These are phyloP conservation scores for Straminergon stramineum DNA, from an alignment of 225 moss, liverwort and hornwort genomes.

Conservation along the genomic window DNA sequence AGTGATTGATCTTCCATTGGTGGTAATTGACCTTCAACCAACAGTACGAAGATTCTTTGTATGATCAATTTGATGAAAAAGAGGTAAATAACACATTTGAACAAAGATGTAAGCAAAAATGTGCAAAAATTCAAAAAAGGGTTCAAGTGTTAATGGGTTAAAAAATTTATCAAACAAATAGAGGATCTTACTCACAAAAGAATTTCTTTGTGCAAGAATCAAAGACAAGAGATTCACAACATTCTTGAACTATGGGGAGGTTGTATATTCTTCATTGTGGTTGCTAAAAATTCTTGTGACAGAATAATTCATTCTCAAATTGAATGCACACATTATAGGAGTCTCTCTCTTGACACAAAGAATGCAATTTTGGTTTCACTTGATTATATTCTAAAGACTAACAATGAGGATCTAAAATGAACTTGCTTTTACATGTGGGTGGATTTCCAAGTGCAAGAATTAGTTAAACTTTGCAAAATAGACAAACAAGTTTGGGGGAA, in stretches of 20 bases:
- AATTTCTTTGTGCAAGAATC: accelerated
- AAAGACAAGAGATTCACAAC: background rate
- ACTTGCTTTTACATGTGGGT: accelerated
- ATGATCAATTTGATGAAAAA: background rate
- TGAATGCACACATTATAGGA: background rate
- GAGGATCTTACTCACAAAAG: background rate
- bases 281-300: background rate
- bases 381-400: background rate
- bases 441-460: accelerated
- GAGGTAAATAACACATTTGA: background rate
- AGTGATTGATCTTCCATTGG: background rate
- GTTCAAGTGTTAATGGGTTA: too few species aligned
- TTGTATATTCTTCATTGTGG: accelerated
- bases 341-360: background rate
- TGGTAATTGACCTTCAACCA: background rate
- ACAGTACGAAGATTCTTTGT: background rate
- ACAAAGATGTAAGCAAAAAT: background rate
- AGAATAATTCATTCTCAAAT: background rate
- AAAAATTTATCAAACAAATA: background rate
- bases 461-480: accelerated
- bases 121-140: background rate
- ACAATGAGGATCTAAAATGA: background rate
- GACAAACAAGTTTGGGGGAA: background rate
- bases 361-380: background rate
- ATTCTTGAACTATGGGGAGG: background rate